phyloP scores from a whole-genome alignment of 306 rosid genomes.

The Medicago arabica region DNA sequence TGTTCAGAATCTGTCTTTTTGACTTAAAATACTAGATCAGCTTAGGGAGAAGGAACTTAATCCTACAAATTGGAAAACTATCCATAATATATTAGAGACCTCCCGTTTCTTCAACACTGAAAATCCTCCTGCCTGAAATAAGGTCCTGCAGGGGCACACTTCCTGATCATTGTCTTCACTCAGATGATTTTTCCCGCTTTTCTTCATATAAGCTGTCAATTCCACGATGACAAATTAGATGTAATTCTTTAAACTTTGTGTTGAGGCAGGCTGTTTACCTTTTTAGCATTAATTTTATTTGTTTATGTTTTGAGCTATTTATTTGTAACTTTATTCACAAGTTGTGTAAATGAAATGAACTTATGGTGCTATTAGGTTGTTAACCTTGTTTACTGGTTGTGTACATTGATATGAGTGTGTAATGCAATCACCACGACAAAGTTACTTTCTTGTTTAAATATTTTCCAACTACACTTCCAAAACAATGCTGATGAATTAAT shows the following conservation, averaged over 20 bases:
- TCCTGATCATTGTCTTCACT: neutral
- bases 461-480: constrained; percentile 1
- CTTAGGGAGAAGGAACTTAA: neutral
- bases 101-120: neutral
- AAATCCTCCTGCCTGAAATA: neutral
- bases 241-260: constrained; percentile 9
- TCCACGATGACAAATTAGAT: constrained; percentile 7
- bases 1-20: neutral
- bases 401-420: neutral
- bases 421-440: neutral
- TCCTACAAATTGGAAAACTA: neutral
- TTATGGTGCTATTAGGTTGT: constrained; percentile 6
- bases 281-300: constrained; percentile 9
- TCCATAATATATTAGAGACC: neutral
- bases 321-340: neutral
- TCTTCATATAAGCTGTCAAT: neutral
- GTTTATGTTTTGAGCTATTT: constrained; percentile 1
- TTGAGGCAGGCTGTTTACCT: neutral
- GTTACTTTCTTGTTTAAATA: constrained; percentile 7
- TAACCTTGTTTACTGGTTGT: constrained; percentile 6
- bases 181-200: neutral
- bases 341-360: constrained; percentile 22
- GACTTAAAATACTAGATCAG: neutral
- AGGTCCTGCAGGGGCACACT: neutral
- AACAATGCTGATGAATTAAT: constrained; percentile 26